Evolutionary conservation across 805 yeast species (phyloP).

Genomic region (Metschnikowia cerradonensis): DNA sequence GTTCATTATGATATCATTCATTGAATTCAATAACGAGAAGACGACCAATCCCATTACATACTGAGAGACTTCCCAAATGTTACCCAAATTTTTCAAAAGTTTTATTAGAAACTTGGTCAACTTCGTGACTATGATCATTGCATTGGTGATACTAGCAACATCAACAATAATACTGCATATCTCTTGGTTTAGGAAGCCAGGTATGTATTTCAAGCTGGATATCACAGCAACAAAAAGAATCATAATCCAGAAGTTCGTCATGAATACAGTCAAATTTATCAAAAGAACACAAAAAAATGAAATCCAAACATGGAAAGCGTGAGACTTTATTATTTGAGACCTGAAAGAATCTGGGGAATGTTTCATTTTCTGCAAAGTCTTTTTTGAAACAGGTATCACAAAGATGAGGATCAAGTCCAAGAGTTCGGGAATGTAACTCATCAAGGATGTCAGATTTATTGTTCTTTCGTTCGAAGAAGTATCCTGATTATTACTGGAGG

Average conservation of each 20-base stretch:
- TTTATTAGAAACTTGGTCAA: constrained; percentile 25
- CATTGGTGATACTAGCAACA: constrained; percentile 20
- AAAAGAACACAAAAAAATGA: constrained; percentile 1
- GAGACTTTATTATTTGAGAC: constrained; percentile 13
- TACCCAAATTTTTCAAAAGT: constrained; percentile 42
- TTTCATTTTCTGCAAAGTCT: not conserved
- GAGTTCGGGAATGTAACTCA: not conserved
- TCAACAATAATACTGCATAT: constrained; percentile 5
- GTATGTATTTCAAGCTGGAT: not conserved
- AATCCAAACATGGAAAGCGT: constrained; percentile 15
- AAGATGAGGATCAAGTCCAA: constrained; percentile 6
- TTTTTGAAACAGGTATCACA: constrained; percentile 9
- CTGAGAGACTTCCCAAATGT: constrained; percentile 42
- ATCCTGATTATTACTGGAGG: not conserved
- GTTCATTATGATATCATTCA: constrained; percentile 52
- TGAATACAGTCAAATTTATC: constrained; percentile 4
- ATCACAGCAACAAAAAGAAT: not conserved
- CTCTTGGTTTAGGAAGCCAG: constrained; percentile 8
- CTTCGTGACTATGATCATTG: constrained; percentile 25
- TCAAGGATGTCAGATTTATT: not conserved
- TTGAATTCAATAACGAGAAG: constrained; percentile 47
- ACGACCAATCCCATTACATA: constrained; percentile 47
- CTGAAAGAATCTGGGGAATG: not conserved
- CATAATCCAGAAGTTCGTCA: not conserved
- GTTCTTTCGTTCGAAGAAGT: not conserved